Conservation (phyloP, 495 filamentous ascomycete genomes). For the Penicillium tannophilum region DNA sequence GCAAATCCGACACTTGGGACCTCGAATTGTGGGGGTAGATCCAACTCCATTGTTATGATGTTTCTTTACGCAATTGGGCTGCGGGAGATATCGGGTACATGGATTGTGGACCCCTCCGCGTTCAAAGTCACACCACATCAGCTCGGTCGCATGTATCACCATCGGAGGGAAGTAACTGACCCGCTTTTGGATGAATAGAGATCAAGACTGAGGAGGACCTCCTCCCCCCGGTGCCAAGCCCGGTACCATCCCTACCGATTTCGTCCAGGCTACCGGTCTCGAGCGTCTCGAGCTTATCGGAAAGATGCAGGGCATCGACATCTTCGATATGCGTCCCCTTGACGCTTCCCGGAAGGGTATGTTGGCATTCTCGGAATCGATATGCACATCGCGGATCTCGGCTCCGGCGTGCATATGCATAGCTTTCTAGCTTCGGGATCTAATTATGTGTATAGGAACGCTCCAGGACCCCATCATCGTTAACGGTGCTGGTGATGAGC, state of each 20-base stretch:
- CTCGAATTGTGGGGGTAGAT: not conserved
- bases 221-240: conserved; percentile 74
- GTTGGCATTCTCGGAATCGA: conserved; percentile 20
- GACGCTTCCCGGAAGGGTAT: conserved; percentile 84
- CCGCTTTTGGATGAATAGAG: conserved; percentile 56
- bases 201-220: conserved; percentile 82
- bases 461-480: conserved; percentile 87
- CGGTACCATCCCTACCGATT: conserved; percentile 87
- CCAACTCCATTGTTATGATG: not conserved
- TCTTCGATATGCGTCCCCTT: conserved; percentile 97
- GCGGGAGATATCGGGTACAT: conserved; percentile 15
- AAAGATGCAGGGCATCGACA: conserved; percentile 97
- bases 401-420: not conserved
- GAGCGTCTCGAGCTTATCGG: conserved; percentile 98
- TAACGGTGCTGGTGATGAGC: conserved; percentile 89
- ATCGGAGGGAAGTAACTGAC: not conserved
- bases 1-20: not conserved
- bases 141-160: not conserved
- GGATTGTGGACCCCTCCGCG: conserved; percentile 16
- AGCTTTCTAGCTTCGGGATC: not conserved
- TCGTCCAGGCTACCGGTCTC: conserved; percentile 93
- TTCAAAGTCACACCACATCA: conserved; percentile 8
- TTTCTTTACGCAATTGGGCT: conserved; percentile 12
- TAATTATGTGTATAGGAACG: conserved; percentile 63
- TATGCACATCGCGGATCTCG: not conserved